Evolutionary conservation across 2,329 filamentous ascomycete genomes (phyloP).

Genomic region (Chaetomiaceae sp.): DNA sequence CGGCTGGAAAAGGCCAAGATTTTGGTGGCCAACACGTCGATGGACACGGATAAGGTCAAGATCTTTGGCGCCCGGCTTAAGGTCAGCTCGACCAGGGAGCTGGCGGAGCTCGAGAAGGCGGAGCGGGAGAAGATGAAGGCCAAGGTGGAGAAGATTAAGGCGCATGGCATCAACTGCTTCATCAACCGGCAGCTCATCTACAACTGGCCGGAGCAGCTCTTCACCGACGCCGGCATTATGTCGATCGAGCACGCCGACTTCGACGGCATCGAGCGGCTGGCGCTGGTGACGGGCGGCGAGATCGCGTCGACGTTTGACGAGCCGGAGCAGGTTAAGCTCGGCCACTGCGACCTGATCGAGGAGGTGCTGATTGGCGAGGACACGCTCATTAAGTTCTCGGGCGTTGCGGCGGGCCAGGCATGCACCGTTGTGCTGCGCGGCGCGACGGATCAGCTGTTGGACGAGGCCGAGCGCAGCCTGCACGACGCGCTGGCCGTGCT

Average conservation of each 20-base stretch:
- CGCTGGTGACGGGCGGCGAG: constrained; percentile 92
- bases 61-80: constrained; percentile 97
- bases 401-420: constrained; percentile 85
- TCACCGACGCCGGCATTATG: constrained; percentile 94
- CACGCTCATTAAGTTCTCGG: constrained; percentile 94
- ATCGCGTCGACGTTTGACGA: constrained; percentile 98
- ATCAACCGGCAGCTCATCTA: constrained; percentile 99
- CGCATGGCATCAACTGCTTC: constrained; percentile 99
- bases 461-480: constrained; percentile 91
- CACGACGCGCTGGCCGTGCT: constrained; percentile 95
- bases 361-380: constrained; percentile 98
- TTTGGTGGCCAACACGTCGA: constrained; percentile 92
- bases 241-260: constrained; percentile 99
- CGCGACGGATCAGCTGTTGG: constrained; percentile 91
- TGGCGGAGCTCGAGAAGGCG: constrained; percentile 96
- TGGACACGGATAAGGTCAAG: constrained; percentile 99
- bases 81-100: constrained; percentile 90
- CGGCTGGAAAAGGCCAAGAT: constrained; percentile 97
- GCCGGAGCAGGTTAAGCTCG: constrained; percentile 93
- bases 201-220: constrained; percentile 99
- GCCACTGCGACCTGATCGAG: constrained; percentile 91
- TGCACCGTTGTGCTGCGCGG: constrained; percentile 96
- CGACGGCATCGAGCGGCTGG: constrained; percentile 91
- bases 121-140: constrained; percentile 99
- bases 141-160: constrained; percentile 98